Conservation (phyloP, 2,329 filamentous ascomycete species). For the Aspergillus sp. region DNA sequence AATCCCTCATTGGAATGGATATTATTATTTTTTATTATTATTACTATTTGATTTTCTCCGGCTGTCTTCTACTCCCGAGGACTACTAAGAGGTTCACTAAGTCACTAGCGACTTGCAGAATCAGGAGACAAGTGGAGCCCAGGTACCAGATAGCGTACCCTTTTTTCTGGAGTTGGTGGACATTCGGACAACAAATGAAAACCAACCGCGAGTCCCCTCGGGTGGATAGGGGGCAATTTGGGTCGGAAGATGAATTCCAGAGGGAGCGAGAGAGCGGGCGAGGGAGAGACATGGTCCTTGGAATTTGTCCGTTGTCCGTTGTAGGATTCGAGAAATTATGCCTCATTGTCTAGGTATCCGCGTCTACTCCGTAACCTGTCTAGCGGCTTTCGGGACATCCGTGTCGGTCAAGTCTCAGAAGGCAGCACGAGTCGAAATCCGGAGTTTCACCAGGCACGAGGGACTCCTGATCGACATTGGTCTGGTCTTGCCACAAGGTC, state of each 20-base stretch:
- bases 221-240: not conserved
- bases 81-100: not conserved
- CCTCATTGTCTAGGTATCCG: not conserved
- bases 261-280: not conserved
- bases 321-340: not conserved
- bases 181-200: slow-evolving; percentile 1
- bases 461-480: slow-evolving; percentile 1
- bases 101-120: not conserved
- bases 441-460: slow-evolving; percentile 3
- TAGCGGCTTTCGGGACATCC: not conserved
- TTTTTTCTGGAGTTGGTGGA: slow-evolving; percentile 5
- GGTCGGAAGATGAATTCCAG: not conserved
- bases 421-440: not conserved
- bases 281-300: not conserved
- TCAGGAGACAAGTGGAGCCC: slow-evolving; percentile 6
- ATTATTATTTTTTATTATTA: not conserved
- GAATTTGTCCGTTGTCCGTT: not conserved
- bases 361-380: not conserved
- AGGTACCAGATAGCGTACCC: not conserved
- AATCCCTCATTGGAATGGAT: not conserved
- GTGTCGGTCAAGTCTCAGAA: not conserved
- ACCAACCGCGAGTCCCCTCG: not conserved
- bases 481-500: not conserved
- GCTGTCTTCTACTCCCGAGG: not conserved
- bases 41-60: not conserved